A percentile compares a stretch with the other conserved stretches of the same genome.
Evolutionary conservation across 192 early-diverging fungal species (phyloP).

Genomic region (Phycomyces blakesleeanus): DNA sequence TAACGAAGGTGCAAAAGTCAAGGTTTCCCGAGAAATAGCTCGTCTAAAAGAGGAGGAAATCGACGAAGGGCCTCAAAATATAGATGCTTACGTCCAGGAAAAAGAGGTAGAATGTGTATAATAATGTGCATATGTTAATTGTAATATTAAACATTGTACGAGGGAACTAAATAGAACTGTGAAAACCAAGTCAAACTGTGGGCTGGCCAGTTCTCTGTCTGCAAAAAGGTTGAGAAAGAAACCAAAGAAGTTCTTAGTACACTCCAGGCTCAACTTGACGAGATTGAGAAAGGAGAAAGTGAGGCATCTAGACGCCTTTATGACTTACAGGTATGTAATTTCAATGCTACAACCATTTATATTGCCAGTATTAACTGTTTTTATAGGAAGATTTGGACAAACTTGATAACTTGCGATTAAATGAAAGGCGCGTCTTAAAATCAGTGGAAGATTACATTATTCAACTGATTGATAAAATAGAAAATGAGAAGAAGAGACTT

Average conservation of each 20-base stretch:
- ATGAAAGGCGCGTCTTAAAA: background rate
- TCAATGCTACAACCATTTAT: background rate
- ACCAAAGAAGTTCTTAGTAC: background rate
- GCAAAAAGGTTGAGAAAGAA: background rate
- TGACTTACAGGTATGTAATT: background rate
- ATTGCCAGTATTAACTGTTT: background rate
- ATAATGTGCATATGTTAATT: too few species aligned
- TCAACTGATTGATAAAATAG: background rate
- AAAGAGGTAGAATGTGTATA: slow-evolving; percentile 8
- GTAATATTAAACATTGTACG: background rate
- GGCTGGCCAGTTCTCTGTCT: slow-evolving; percentile 3
- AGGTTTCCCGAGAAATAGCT: background rate
- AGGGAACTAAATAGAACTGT: slow-evolving; percentile 4
- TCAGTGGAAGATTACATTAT: background rate
- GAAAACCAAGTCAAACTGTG: slow-evolving; percentile 1
- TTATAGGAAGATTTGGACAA: background rate
- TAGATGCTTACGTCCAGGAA: background rate
- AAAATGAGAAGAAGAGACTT: background rate
- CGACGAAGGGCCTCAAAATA: background rate
- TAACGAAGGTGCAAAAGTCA: background rate
- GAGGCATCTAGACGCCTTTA: background rate
- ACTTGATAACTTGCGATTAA: background rate
- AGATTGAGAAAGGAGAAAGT: background rate
- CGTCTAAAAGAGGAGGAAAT: background rate
- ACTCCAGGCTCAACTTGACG: background rate